Percentiles rank a stretch among this genome's conserved stretches.
phyloP scores from a whole-genome alignment of 2,329 filamentous ascomycete species.

The Microcera coccophila region DNA sequence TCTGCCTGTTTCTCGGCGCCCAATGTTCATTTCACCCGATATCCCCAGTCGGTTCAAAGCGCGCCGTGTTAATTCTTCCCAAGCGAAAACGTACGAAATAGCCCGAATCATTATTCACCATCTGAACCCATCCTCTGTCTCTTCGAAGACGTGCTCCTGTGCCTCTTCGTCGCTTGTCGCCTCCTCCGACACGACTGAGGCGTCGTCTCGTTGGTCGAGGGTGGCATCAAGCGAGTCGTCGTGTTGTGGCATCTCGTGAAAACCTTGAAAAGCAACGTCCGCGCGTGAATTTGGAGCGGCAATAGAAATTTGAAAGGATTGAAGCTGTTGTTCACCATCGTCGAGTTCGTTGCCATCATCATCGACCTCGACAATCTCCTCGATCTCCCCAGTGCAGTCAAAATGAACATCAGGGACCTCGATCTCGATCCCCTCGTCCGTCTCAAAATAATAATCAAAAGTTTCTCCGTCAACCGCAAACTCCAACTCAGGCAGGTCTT shows the following conservation, averaged over 20 bases:
- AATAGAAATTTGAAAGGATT: not conserved
- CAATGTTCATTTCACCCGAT: too few species aligned
- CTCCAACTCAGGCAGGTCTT: constrained; percentile 28
- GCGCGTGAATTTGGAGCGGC: not conserved
- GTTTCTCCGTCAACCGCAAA: constrained; percentile 27
- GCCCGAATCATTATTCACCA: constrained; percentile 5
- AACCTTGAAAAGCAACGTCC: constrained; percentile 23
- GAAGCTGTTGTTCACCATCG: not conserved
- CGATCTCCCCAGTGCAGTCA: constrained; percentile 14
- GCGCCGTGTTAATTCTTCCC: not conserved
- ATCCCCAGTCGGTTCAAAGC: not conserved
- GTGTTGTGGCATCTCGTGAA: not conserved
- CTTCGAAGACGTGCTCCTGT: constrained; percentile 1
- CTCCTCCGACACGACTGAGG: not conserved
- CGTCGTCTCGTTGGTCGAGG: not conserved
- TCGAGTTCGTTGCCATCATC: constrained; percentile 1
- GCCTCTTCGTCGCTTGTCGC: not conserved
- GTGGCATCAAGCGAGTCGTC: not conserved
- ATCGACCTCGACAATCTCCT: constrained; percentile 12
- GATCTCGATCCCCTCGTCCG: constrained; percentile 24
- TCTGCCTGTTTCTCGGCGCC: too few species aligned
- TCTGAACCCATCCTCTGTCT: constrained; percentile 14
- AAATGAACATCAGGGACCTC: constrained; percentile 24
- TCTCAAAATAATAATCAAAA: constrained; percentile 23
- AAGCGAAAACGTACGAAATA: not conserved